These are phyloP conservation scores for Teratosphaeria gauchensis DNA, from an alignment of 2,329 filamentous ascomycete genomes.

Conservation along the genomic window DNA sequence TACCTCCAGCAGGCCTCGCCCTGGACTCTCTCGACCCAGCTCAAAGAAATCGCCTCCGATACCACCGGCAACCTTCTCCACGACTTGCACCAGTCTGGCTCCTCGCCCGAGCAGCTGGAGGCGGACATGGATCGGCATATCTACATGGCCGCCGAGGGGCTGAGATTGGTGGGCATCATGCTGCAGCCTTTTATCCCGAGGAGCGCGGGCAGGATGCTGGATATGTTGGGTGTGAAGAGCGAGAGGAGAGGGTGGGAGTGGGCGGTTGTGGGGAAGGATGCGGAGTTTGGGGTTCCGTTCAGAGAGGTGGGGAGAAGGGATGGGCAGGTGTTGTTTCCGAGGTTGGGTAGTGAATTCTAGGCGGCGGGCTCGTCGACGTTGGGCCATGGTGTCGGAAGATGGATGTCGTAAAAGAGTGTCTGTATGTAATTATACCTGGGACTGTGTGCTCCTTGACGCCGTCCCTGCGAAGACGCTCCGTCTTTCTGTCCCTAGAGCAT, in stretches of 20 bases:
- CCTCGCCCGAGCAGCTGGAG: slow-evolving; percentile 18
- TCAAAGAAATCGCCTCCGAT: slow-evolving; percentile 14
- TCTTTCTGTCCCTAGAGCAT: no score
- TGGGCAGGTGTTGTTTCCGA: slow-evolving; percentile 44
- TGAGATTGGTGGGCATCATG: slow-evolving; percentile 73
- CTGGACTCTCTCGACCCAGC: slow-evolving; percentile 48
- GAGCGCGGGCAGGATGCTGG: slow-evolving; percentile 63
- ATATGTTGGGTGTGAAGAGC: slow-evolving; percentile 62
- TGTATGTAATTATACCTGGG: no score
- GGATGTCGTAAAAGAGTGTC: no score
- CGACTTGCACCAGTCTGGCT: slow-evolving; percentile 9
- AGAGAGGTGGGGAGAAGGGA: slow-evolving; percentile 33
- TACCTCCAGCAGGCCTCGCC: slow-evolving; percentile 57
- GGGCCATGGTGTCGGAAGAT: no score
- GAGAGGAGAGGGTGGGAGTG: slow-evolving; percentile 54
- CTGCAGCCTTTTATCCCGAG: slow-evolving; percentile 84
- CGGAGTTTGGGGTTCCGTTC: slow-evolving; percentile 53
- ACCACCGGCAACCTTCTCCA: slow-evolving; percentile 22
- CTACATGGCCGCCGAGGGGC: slow-evolving; percentile 62
- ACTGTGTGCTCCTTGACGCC: no score
- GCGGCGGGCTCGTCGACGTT: no score
- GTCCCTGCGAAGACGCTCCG: no score
- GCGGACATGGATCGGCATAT: slow-evolving; percentile 49
- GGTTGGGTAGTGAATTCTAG: slow-evolving; percentile 18
- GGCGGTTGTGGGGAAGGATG: slow-evolving; percentile 55